phyloP scores from a whole-genome alignment of 1,139 yeast genomes.

The Wickerhamomyces sp. region DNA sequence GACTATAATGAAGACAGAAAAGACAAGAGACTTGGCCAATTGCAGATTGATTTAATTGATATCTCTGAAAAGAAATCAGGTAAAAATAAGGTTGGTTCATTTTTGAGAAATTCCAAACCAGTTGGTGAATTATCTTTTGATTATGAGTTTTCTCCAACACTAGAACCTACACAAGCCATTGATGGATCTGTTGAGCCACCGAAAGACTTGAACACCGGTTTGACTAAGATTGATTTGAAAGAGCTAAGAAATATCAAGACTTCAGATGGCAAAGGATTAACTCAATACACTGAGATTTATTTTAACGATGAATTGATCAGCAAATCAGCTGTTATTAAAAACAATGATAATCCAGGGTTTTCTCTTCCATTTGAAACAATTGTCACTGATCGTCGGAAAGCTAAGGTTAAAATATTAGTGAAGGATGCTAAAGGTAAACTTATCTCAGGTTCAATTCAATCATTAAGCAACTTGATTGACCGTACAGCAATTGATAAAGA shows the following conservation, averaged over 20 bases:
- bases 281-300: constrained; percentile 69
- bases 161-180: constrained; percentile 69
- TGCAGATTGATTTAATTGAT: constrained; percentile 69
- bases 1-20: constrained; percentile 79
- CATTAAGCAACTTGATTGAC: constrained; percentile 64
- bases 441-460: constrained; percentile 58
- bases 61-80: constrained; percentile 54
- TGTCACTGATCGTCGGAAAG: constrained; percentile 65
- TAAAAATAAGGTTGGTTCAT: constrained; percentile 47
- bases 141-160: constrained; percentile 71
- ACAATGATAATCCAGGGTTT: constrained; percentile 67
- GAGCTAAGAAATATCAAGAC: constrained; percentile 26
- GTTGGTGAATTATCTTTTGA: constrained; percentile 74
- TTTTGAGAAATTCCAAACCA: constrained; percentile 75
- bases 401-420: constrained; percentile 61
- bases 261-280: constrained; percentile 43
- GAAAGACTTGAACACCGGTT: constrained; percentile 92
- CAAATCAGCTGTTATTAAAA: constrained; percentile 56
- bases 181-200: constrained; percentile 87
- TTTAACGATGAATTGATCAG: constrained; percentile 56
- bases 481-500: constrained; percentile 72
- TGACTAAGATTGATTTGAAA: constrained; percentile 47
- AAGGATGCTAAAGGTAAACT: constrained; percentile 60
- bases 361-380: constrained; percentile 64
- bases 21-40: constrained; percentile 76